Evolutionary conservation across 176 grass and related monocot species (phyloP).

Genomic region (Pharus latifolius): DNA sequence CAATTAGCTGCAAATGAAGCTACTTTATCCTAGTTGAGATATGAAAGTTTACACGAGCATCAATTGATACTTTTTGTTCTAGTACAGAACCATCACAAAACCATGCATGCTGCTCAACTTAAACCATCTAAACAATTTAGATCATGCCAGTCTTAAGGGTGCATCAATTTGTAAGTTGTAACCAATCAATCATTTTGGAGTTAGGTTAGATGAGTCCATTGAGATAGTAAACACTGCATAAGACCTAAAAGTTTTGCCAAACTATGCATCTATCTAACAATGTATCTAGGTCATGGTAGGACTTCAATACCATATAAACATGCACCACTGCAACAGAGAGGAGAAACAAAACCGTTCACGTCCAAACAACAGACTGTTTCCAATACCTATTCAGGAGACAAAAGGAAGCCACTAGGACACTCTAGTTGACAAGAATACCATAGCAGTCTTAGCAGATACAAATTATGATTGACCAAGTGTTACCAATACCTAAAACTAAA

Average conservation of each 20-base stretch:
- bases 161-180: background rate
- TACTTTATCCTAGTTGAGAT: background rate
- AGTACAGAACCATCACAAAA: background rate
- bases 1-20: background rate
- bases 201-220: background rate
- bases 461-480: background rate
- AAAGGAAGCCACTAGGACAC: background rate
- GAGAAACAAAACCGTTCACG: background rate
- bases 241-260: background rate
- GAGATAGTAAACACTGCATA: background rate
- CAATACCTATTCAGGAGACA: background rate
- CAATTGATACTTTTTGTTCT: background rate
- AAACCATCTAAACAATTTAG: background rate
- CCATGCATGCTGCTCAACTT: background rate
- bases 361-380: background rate
- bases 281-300: background rate
- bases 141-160: background rate
- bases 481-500: background rate
- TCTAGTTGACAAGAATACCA: background rate
- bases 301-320: too few species aligned
- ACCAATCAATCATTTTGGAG: background rate
- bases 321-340: background rate
- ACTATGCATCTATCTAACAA: background rate
- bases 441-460: background rate
- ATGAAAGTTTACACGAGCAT: constrained; percentile 10